These are phyloP conservation scores for Cichorium intybus DNA, from an alignment of 140 eudicot species.

Conservation along the genomic window DNA sequence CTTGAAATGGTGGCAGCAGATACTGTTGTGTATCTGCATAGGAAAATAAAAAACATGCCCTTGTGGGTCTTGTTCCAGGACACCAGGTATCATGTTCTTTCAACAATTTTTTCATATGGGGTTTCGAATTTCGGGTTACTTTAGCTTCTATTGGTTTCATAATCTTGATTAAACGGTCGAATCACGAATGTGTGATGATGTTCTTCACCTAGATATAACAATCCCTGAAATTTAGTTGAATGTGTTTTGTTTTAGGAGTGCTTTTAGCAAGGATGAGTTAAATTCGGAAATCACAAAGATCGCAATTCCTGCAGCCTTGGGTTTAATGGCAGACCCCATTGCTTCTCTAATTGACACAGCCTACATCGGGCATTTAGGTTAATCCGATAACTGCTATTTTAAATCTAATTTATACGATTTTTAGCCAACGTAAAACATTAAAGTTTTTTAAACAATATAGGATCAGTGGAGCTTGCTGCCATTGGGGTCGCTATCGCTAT, in stretches of 20 bases:
- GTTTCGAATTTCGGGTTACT: neutral
- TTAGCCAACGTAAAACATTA: neutral
- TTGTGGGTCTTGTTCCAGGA: conserved; percentile 40
- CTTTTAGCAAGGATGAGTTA: conserved; percentile 33
- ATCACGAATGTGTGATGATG: too few species aligned
- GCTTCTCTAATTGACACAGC: conserved; percentile 47
- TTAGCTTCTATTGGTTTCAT: neutral
- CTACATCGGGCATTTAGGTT: conserved; percentile 44
- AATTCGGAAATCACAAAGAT: conserved; percentile 30
- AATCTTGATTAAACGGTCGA: neutral
- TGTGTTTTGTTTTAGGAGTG: conserved; percentile 22
- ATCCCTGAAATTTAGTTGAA: neutral
- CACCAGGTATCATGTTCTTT: conserved; percentile 30
- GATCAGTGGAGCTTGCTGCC: conserved; percentile 50
- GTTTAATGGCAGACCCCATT: conserved; percentile 41
- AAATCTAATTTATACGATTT: neutral
- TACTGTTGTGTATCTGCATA: conserved; percentile 21
- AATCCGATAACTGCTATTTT: neutral
- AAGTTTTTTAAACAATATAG: neutral
- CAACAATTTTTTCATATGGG: neutral
- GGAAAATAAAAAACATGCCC: conserved; percentile 16
- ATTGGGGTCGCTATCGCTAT: conserved; percentile 51
- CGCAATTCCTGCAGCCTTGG: conserved; percentile 45
- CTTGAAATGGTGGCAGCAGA: conserved; percentile 13
- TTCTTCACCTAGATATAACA: too few species aligned